A percentile compares a stretch with the other conserved stretches of the same genome.
Evolutionary conservation across 192 early-diverging fungal genomes (phyloP).

Genomic region (Funneliformis geosporum): DNA sequence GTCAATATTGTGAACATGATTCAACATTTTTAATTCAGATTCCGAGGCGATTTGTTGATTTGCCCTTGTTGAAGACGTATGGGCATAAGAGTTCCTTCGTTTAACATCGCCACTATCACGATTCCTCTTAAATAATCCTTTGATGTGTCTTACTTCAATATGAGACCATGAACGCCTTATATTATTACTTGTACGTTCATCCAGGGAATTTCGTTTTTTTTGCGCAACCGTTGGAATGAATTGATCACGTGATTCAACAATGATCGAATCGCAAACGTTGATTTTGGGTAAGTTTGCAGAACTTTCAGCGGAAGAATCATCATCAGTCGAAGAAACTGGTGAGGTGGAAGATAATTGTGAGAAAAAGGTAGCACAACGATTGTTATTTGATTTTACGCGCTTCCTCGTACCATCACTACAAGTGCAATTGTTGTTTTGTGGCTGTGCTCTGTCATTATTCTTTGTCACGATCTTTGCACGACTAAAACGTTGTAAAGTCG

Average conservation of each 20-base stretch:
- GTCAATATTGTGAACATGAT: background rate
- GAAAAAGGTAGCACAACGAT: background rate
- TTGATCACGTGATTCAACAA: background rate
- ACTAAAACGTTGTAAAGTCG: no score
- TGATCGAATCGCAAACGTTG: background rate
- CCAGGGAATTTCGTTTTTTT: background rate
- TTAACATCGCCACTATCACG: background rate
- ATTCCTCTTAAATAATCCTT: slow-evolving; percentile 11
- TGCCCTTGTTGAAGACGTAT: background rate
- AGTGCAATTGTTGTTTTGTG: background rate
- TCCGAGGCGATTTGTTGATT: background rate
- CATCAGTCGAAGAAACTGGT: background rate
- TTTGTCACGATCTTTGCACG: no score
- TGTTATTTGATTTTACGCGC: background rate
- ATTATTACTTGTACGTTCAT: background rate
- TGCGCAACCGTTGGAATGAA: background rate
- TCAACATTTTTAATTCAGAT: background rate
- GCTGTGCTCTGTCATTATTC: no score
- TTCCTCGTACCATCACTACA: background rate
- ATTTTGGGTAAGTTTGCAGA: background rate
- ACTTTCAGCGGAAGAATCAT: background rate
- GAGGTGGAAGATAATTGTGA: background rate
- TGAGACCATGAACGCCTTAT: slow-evolving; percentile 27
- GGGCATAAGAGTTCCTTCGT: slow-evolving; percentile 18
- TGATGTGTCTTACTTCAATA: slow-evolving; percentile 27